Evolutionary conservation across 768 basidiomycete genomes (phyloP), one percentile per base, ranked within the genome.

Genomic region (Floccularia luteovirens): DNA sequence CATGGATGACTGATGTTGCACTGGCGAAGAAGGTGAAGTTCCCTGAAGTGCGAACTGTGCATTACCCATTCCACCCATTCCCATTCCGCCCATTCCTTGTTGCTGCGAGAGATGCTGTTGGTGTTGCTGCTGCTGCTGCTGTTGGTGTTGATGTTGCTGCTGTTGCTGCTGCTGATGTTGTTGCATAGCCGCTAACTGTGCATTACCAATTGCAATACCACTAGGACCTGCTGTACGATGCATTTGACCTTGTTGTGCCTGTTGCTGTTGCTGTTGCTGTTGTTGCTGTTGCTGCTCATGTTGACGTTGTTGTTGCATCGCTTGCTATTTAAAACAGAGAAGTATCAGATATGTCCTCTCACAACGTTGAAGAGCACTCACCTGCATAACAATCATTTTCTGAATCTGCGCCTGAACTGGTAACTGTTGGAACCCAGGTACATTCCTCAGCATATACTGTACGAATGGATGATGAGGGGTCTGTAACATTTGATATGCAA

Each of bases 341-440:
- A 28, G 5, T 39, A 39, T n/a, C 10, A 13, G 24, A 19, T 39
- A 11, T 38, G 11, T 10, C 6, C 10, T 10, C 22, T 17, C 19
- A 32, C 27, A 8, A 39, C n/a, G n/a, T n/a, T n/a, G n/a, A 37
- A 41, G 43, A 42, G 38, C 5, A 58, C 63, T 36, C 47, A 79
- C 79, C 66, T 77, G 76, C 11, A 73, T 52, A 40, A 57, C 43
- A 24, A 72, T 55, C 57, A 85, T 62, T 51, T 67, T 75, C 56
- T 81, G 80, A 46, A 84, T 50, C 59, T 86, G 81, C 49, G 68
- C 60, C 43, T 64, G 71, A 1, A 66, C 30, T 7, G 79, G 68
- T 42, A 82, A 55, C 14, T 50, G 50, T 45, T 64, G 59, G 47
- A 85, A 85, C 8, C 67, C 67, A 4, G 79, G 82, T 1, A 77